Base-by-base conservation (phyloP, 768 basidiomycete genomes). In the Collybia nuda region DNA sequence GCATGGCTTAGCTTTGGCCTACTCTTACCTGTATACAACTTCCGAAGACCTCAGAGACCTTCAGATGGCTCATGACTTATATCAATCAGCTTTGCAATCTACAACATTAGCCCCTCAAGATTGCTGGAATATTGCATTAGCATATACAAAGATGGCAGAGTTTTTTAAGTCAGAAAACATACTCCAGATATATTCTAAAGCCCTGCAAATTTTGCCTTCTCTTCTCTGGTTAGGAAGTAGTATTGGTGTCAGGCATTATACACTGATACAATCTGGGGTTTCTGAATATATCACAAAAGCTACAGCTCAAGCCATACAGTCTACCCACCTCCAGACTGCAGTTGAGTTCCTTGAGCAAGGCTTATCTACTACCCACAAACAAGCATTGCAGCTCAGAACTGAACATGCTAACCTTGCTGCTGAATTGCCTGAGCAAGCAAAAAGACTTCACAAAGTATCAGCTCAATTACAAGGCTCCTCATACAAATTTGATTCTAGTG, bases 291-390 rank as follows among this genome's bases (percentile, higher is more conserved):
- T 40, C 24, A 22, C 32, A 43, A 21, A 42, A 43, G 49, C 46
- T 26, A 29, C 42, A 40, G 28, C 51, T 37, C 14, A 17, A 39
- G 50, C 47, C 14, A 44, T 53, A 6, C 19, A 50, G 19, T 40
- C 36, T n/a, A 35, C 28, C 5, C 14, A 50, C 6, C 19, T 32
- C 45, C 28, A 52, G 2, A 14, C 23, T 17, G 52, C 52, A 14
- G 40, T 48, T n/a, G 40, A 48, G 26, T 53, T 53, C 38, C 7
- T 53, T 5, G 52, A 53, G 17, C 39, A 40, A 23, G 47, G 52
- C 8, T 44, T 53, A 6, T 38, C 52, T 14, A 53, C 48, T 12
- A 53, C 52, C 9, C 45, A 47, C 24, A 45, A 53, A 35, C 52
- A 53, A 28, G 24, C 45, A 22, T 22, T 53, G 17, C n/a, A 53